Conservation (phyloP, 345 rosid species). For the Salix exigua region DNA sequence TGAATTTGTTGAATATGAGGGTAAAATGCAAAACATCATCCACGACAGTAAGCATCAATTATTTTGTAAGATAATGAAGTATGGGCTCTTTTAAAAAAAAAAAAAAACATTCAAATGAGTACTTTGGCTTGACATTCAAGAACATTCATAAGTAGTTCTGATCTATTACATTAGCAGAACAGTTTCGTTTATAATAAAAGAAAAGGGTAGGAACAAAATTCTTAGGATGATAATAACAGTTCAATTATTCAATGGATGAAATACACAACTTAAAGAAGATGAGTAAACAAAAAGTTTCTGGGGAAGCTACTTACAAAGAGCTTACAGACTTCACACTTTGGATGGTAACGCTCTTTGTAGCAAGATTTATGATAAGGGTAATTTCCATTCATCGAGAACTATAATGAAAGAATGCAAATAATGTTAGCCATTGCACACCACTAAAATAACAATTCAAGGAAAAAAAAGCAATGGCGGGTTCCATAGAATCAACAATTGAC, state of each 20-base stretch:
- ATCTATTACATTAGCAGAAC: neutral
- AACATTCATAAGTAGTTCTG: neutral
- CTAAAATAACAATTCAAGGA: constrained; percentile 8
- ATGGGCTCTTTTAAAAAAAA: neutral
- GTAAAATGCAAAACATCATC: neutral
- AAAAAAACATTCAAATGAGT: neutral
- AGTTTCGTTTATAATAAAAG: neutral
- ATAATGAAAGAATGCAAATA: constrained; percentile 2
- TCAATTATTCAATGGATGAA: neutral
- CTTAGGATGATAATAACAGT: neutral
- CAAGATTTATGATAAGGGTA: constrained; percentile 31
- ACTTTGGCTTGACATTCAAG: neutral
- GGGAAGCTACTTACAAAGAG: constrained; percentile 24
- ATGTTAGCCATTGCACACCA: constrained; percentile 17
- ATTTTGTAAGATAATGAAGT: neutral
- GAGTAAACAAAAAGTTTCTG: neutral
- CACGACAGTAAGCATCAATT: neutral
- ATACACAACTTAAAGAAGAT: neutral
- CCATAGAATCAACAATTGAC: constrained; percentile 2
- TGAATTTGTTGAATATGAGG: neutral
- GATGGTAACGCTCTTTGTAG: constrained; percentile 33
- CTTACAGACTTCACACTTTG: constrained; percentile 37
- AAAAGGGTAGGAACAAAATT: neutral
- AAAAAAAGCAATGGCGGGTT: neutral
- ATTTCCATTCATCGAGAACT: constrained; percentile 33